phyloP scores from a whole-genome alignment of 192 early-diverging fungal species.

The Lobosporangium transversale region DNA sequence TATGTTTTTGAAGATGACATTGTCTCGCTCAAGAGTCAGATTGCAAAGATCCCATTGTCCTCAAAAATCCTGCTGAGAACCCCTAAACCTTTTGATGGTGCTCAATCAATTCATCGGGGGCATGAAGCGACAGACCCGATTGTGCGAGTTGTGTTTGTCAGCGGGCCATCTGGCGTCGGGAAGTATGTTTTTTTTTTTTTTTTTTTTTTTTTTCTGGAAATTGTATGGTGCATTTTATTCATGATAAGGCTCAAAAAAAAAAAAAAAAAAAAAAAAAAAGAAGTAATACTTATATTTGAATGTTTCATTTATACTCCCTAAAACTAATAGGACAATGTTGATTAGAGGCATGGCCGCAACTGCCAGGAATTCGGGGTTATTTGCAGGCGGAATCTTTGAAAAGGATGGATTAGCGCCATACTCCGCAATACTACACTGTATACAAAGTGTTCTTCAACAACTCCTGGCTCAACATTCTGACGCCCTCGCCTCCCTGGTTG shows the following conservation, averaged over 20 bases:
- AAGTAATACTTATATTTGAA: background rate
- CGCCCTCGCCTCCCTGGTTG: conserved; percentile 30
- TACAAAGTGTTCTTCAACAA: conserved; percentile 47
- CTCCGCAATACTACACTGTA: conserved; percentile 42
- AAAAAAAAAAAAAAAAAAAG: no score
- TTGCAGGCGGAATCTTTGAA: conserved; percentile 43
- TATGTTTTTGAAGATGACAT: conserved; percentile 47
- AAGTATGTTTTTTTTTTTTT: conserved; percentile 46
- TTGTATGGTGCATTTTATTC: background rate
- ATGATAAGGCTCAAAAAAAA: background rate
- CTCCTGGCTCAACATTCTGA: conserved; percentile 41
- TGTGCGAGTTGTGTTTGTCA: conserved; percentile 39
- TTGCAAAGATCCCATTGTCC: conserved; percentile 34
- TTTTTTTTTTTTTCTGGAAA: no score
- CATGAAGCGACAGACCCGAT: conserved; percentile 33
- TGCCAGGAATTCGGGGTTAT: conserved; percentile 40
- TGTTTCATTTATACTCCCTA: background rate
- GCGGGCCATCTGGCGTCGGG: conserved; percentile 44
- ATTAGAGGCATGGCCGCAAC: conserved; percentile 33
- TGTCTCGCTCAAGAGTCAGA: conserved; percentile 31
- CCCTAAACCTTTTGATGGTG: conserved; percentile 30
- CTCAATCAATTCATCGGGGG: conserved; percentile 16
- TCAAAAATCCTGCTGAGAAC: conserved; percentile 34
- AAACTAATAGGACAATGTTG: conserved; percentile 35
- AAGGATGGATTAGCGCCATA: conserved; percentile 20